These are phyloP conservation scores for Tulasnella sp. DNA, from an alignment of 768 basidiomycete genomes.

Conservation along the genomic window DNA sequence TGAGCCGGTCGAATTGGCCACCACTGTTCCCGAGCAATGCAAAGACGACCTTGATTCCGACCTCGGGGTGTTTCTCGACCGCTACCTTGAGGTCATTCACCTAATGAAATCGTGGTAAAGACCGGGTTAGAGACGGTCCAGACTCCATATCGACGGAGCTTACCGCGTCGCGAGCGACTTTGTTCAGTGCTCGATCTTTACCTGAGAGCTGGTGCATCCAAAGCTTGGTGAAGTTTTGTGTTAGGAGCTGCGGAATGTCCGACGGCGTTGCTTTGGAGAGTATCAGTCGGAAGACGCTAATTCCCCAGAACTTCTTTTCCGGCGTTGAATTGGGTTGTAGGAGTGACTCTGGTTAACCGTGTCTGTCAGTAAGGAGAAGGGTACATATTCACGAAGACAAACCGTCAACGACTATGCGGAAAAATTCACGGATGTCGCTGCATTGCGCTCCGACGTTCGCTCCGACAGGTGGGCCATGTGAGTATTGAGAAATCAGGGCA, in stretches of 20 bases:
- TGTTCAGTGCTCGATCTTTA: constrained; percentile 83
- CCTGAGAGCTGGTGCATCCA: constrained; percentile 96
- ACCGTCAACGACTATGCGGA: constrained; percentile 89
- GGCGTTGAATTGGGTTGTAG: constrained; percentile 80
- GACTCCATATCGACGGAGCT: constrained; percentile 35
- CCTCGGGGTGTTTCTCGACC: constrained; percentile 68
- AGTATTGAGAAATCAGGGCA: constrained; percentile 72
- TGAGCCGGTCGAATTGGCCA: constrained; percentile 89
- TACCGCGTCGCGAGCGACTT: constrained; percentile 80
- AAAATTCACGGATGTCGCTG: constrained; percentile 86
- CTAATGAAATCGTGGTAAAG: constrained; percentile 41
- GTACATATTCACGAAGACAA: constrained; percentile 33
- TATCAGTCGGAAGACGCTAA: constrained; percentile 81
- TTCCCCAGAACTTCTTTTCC: constrained; percentile 94
- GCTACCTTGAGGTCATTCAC: constrained; percentile 70
- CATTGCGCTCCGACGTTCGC: constrained; percentile 40
- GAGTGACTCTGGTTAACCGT: constrained; percentile 62
- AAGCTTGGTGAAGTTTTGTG: constrained; percentile 90
- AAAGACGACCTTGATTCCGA: constrained; percentile 80
- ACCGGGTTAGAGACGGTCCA: not conserved
- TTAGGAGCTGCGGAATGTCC: constrained; percentile 83
- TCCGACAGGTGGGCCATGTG: constrained; percentile 39
- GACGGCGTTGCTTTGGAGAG: constrained; percentile 60
- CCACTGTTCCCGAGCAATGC: constrained; percentile 72
- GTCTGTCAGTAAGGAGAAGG: not conserved